A percentile compares a stretch with the other conserved stretches of the same genome.
phyloP scores from a whole-genome alignment of 257 asterid genomes.

The Prunella vulgaris region DNA sequence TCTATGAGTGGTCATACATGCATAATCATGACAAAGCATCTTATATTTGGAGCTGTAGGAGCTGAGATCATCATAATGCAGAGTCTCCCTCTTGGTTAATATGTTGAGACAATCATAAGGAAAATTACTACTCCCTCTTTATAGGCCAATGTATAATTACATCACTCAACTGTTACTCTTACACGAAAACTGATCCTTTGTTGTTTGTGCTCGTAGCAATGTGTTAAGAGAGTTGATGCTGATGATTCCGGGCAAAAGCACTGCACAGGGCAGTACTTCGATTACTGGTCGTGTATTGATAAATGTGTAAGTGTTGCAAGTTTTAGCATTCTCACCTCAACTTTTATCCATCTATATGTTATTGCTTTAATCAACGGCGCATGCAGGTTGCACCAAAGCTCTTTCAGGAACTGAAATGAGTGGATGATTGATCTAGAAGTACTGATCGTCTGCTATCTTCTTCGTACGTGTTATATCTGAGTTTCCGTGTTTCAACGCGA shows the following conservation, averaged over 20 bases:
- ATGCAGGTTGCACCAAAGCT: conserved; percentile 23
- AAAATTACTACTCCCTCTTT: background rate
- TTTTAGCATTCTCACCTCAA: background rate
- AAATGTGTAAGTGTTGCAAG: conserved; percentile 16
- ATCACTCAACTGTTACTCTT: no score
- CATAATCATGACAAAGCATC: background rate
- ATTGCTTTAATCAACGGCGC: background rate
- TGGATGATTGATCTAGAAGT: background rate
- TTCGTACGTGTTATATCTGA: background rate
- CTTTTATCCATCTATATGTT: background rate
- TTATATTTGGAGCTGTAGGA: background rate
- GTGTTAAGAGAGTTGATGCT: conserved; percentile 23
- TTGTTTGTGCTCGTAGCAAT: conserved; percentile 4
- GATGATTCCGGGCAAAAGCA: conserved; percentile 34
- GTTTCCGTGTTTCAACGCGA: background rate
- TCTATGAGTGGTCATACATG: no score
- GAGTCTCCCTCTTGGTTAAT: background rate
- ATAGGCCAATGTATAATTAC: no score
- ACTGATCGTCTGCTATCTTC: no score
- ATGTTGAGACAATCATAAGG: background rate
- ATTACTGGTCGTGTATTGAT: conserved; percentile 33
- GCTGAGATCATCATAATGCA: background rate
- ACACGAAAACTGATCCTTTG: background rate
- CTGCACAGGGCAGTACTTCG: conserved; percentile 38
- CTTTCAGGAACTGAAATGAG: conserved; percentile 21